phyloP scores from a whole-genome alignment of 1,284 basidiomycete species.

The Porodaedalea pini region DNA sequence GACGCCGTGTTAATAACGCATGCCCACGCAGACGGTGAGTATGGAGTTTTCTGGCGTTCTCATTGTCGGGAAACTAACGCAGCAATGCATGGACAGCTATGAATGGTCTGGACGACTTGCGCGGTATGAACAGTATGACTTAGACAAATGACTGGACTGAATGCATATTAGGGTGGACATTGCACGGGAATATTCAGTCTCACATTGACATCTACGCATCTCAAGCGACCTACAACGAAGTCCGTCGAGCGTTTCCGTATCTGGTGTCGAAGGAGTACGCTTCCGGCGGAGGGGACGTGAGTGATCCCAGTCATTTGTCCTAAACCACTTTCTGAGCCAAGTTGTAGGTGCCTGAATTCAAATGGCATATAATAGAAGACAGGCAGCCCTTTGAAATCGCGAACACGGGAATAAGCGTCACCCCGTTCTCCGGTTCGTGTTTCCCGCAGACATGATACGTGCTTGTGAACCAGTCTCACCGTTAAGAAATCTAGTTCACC shows the following conservation, averaged over 20 bases:
- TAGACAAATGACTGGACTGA: constrained; percentile 10
- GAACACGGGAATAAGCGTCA: constrained; percentile 58
- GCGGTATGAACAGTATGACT: constrained; percentile 44
- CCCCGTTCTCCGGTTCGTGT: constrained; percentile 60
- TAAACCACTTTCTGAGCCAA: neutral
- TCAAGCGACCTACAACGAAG: constrained; percentile 57
- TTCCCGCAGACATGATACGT: constrained; percentile 1
- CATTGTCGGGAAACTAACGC: constrained; percentile 5
- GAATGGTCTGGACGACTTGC: constrained; percentile 78
- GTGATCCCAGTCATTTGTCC: constrained; percentile 23
- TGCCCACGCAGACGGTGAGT: constrained; percentile 71
- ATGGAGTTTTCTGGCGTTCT: neutral
- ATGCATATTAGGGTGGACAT: constrained; percentile 63
- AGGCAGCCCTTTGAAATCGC: constrained; percentile 60
- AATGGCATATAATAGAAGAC: constrained; percentile 75
- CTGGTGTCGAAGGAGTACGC: constrained; percentile 71
- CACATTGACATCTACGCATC: constrained; percentile 74
- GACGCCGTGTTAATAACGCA: constrained; percentile 80
- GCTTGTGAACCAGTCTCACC: neutral
- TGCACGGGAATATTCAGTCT: constrained; percentile 59
- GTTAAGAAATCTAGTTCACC: constrained; percentile 52
- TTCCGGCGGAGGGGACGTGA: constrained; percentile 74
- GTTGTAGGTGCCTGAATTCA: constrained; percentile 69
- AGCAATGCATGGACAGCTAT: constrained; percentile 47
- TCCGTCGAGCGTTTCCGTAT: constrained; percentile 72